Evolutionary conservation across 2,329 filamentous ascomycete species (phyloP).

Genomic region (Iodosphaeria phyllophila): DNA sequence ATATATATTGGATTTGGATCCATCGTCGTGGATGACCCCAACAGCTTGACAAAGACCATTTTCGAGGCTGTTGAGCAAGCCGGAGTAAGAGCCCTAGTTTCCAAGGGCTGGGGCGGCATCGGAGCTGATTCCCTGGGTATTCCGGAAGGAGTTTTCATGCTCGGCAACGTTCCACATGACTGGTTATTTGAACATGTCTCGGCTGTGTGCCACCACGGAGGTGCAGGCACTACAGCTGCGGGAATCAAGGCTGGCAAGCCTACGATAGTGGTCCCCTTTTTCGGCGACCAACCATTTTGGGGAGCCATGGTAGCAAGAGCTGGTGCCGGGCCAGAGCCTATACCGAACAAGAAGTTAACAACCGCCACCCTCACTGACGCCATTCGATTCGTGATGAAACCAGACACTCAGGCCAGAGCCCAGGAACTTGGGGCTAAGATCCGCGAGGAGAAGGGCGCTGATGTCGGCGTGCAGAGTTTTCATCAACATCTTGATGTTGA

Average conservation of each 20-base stretch:
- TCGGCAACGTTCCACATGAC: conserved; percentile 74
- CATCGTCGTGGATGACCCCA: conserved; percentile 32
- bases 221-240: conserved; percentile 72
- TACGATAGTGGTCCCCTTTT: conserved; percentile 73
- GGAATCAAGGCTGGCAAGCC: conserved; percentile 68
- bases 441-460: conserved; percentile 43
- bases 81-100: conserved; percentile 57
- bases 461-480: conserved; percentile 47
- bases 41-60: conserved; percentile 22
- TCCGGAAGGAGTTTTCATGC: conserved; percentile 64
- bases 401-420: conserved; percentile 37
- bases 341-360: conserved; percentile 50
- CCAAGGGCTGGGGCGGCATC: conserved; percentile 76
- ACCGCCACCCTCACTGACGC: conserved; percentile 45
- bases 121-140: conserved; percentile 51
- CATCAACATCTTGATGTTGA: conserved; percentile 51
- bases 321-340: conserved; percentile 52
- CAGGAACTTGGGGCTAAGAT: conserved; percentile 44
- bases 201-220: conserved; percentile 72
- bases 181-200: conserved; percentile 74
- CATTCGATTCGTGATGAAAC: conserved; percentile 39
- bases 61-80: conserved; percentile 24
- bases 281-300: conserved; percentile 74
- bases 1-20: conserved; percentile 38
- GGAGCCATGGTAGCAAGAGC: conserved; percentile 56